Evolutionary conservation across 495 filamentous ascomycete species (phyloP).

Genomic region (Letharia columbiana): DNA sequence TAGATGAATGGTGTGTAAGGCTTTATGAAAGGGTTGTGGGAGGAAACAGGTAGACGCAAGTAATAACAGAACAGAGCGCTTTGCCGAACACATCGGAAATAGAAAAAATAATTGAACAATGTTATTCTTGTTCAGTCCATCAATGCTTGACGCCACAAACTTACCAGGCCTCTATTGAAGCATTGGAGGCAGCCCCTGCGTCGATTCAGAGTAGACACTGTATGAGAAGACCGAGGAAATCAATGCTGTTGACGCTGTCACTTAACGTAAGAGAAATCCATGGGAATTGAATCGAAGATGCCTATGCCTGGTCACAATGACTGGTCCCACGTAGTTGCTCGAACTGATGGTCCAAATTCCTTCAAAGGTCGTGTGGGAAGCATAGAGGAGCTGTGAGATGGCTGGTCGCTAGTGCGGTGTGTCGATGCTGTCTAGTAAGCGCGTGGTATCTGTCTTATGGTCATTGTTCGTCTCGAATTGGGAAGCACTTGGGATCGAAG

Average conservation of each 20-base stretch:
- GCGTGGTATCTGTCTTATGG: not conserved
- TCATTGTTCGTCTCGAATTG: not conserved
- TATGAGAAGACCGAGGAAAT: not conserved
- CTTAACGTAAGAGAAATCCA: not conserved
- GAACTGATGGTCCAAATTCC: not conserved
- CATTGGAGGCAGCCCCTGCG: not conserved
- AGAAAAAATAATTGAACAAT: not conserved
- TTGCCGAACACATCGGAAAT: not conserved
- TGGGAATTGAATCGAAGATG: not conserved
- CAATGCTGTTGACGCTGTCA: not conserved
- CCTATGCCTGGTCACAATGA: not conserved
- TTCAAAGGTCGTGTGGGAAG: not conserved
- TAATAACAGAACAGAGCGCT: not conserved
- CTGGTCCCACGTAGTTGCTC: not conserved
- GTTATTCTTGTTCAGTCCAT: not conserved
- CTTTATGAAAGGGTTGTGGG: not conserved
- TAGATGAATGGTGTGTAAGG: not conserved
- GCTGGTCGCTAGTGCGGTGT: not conserved
- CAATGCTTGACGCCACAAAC: not conserved
- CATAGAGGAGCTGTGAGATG: not conserved
- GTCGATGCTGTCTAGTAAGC: not conserved
- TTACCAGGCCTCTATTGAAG: not conserved
- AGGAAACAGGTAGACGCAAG: not conserved
- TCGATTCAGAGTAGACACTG: not conserved
- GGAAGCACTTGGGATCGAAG: not conserved